Conservation (phyloP, 495 filamentous ascomycete genomes). For the Neurospora sp. region DNA sequence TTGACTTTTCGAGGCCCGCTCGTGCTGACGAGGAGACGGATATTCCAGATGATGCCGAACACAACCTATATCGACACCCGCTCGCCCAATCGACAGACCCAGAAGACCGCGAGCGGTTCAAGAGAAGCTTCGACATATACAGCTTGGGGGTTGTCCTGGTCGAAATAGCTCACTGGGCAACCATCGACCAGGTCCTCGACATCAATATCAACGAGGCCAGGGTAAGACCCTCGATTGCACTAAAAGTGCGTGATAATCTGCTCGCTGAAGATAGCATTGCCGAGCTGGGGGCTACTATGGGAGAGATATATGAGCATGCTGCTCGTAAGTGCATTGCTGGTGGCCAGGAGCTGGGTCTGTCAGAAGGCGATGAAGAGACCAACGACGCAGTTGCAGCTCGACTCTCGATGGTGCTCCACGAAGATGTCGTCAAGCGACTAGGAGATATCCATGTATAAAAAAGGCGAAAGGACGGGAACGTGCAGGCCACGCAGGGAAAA, state of each 20-base stretch:
- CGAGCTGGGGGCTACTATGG: slow-evolving; percentile 25
- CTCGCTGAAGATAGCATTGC: slow-evolving; percentile 16
- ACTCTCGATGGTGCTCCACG: slow-evolving; percentile 24
- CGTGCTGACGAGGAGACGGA: slow-evolving; percentile 40
- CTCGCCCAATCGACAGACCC: slow-evolving; percentile 29
- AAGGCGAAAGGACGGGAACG: not conserved
- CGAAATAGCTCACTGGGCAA: slow-evolving; percentile 43
- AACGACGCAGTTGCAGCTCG: slow-evolving; percentile 20
- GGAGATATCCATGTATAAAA: slow-evolving; percentile 23
- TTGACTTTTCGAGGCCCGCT: slow-evolving; percentile 46
- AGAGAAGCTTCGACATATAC: slow-evolving; percentile 47
- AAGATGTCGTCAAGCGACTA: slow-evolving; percentile 27
- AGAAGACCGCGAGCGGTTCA: slow-evolving; percentile 26
- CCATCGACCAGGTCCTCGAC: slow-evolving; percentile 35
- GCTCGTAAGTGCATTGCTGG: slow-evolving; percentile 23
- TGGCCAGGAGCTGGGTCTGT: slow-evolving; percentile 17
- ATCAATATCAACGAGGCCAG: slow-evolving; percentile 23
- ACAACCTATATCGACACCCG: slow-evolving; percentile 43
- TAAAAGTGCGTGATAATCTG: slow-evolving; percentile 19
- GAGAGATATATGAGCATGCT: slow-evolving; percentile 22
- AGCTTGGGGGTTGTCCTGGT: slow-evolving; percentile 43
- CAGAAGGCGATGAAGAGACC: slow-evolving; percentile 24
- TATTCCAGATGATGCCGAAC: slow-evolving; percentile 31
- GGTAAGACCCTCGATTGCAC: slow-evolving; percentile 17
- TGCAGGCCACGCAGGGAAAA: not conserved